Evolutionary conservation across 2,329 filamentous ascomycete species (phyloP), one percentile per base, ranked within the genome.

Genomic region (Acarospora socialis): DNA sequence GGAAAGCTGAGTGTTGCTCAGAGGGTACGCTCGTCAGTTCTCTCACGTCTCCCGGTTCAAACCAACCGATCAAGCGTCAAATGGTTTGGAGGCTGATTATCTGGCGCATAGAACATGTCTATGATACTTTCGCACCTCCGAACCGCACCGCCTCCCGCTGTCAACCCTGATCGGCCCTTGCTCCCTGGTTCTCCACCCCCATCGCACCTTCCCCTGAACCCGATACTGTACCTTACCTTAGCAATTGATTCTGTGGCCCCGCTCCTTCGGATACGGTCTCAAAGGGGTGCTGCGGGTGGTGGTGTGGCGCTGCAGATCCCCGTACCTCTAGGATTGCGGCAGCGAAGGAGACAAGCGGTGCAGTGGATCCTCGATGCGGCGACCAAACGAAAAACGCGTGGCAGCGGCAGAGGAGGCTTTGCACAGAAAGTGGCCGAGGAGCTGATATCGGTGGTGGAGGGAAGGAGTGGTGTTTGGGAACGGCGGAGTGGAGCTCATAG

Each of bases 191-290:
- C 77, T 2, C 82, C 86, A 1, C 81, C 84, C 1, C 65, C 81
- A 15, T 63, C 69, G 3, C 77, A 87, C 46, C 77, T 98, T 7
- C 84, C 90, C 3, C 72, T 93, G 19, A 81, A 94, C 56, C 90
- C 90, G 2, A 68, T 92, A 33, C 70, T 81, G 33, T 98, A 95
- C 61, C 75, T 98, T 28, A 82, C 79, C 8, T 68, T 92, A 19
- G 84, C 86, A 19, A 76, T 98, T 48, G 90, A 98, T 65, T 92
- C 82, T 7, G 78, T 98, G 15, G 82, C 86, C 2, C 90, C 90
- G 7, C 68, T 98, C 10, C 64, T 98, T 49, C 77, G 79, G 43
- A 76, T 98, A 49, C 72, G 75, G 33, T 69, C 70, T 39, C 70
- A 83, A 46, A 73, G 73, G 48, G 84, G 83, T 44, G 71, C 80